Evolutionary conservation across 2,329 filamentous ascomycete species (phyloP).

Genomic region (Cladophialophora immunda): DNA sequence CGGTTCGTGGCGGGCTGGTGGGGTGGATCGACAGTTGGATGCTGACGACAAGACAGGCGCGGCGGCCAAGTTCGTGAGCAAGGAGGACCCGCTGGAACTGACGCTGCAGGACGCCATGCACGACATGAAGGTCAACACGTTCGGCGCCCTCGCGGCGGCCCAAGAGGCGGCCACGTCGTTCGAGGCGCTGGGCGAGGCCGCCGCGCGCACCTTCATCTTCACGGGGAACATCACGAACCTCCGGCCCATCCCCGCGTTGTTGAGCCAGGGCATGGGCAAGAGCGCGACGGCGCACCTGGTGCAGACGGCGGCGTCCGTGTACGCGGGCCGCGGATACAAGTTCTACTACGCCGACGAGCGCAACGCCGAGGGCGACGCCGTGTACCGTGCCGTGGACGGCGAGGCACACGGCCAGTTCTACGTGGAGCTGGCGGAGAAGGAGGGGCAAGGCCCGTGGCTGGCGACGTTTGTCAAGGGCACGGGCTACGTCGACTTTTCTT

Average conservation of each 20-base stretch:
- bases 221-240: constrained; percentile 49
- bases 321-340: constrained; percentile 45
- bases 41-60: constrained; percentile 12
- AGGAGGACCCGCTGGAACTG: constrained; percentile 44
- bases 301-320: constrained; percentile 44
- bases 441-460: constrained; percentile 34
- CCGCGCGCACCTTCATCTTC: constrained; percentile 47
- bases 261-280: constrained; percentile 53
- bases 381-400: constrained; percentile 49
- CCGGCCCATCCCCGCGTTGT: constrained; percentile 40
- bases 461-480: constrained; percentile 27
- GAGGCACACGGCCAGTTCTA: constrained; percentile 40
- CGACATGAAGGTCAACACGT: constrained; percentile 47
- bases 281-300: constrained; percentile 48
- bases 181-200: constrained; percentile 43
- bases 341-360: constrained; percentile 63
- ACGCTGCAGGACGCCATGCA: constrained; percentile 39
- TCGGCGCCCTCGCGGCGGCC: constrained; percentile 51
- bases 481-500: constrained; percentile 21
- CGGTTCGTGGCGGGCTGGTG: constrained; percentile 41
- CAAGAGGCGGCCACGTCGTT: constrained; percentile 50
- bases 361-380: constrained; percentile 51
- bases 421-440: constrained; percentile 26
- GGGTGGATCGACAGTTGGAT: constrained; percentile 14
- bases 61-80: constrained; percentile 7